Base-by-base conservation (phyloP, 371 early-diverging fungal genomes). In the Mortierella sp. region DNA sequence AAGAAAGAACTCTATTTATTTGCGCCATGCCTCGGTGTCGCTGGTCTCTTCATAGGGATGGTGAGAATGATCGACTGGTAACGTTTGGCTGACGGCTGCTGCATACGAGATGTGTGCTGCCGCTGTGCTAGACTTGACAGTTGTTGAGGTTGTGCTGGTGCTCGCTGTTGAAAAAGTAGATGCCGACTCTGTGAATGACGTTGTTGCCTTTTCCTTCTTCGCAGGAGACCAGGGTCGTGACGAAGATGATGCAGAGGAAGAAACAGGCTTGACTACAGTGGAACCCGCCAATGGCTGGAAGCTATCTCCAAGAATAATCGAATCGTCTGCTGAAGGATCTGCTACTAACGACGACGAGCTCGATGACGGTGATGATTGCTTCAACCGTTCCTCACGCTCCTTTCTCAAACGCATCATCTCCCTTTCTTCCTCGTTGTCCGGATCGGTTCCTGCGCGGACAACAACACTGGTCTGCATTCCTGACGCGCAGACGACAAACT, bases 401-500 rank as follows among this genome's bases (percentile, higher is more conserved):
- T 79, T 67, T 57, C 79, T 72, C 50, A 81, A 28, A n/a, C 79
- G 76, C 13, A 54, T 24, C 50, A 81, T 81, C 74, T 81, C 82
- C 34, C 55, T 72, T 69, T 81, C 81, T 53, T 81, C 81, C 37
- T 85, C 86, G 34, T 78, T 43, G 37, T 73, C 51, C 26, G 72
- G 74, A 53, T 86, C 86, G 13, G 81, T 81, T 72, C 76, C 74
- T 50, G 86, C 86, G 53, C 82, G 86, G 34, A 81, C 79, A 16
- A 86, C 74, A 13, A 86, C 86, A 16, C 77, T 79, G 9, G 86
- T 86, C 69, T 86, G 86, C 74, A 74, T 81, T 16, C 86, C 86
- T 24, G 86, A 78, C 1, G 86, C 86, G 54, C 86, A 86, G n/a
- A 86, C 67, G 10, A 76, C 67, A 69, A 81, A 76, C 31, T 81